These are phyloP conservation scores for Glarea lozoyensis DNA, from an alignment of 495 filamentous ascomycete species.

Conservation along the genomic window DNA sequence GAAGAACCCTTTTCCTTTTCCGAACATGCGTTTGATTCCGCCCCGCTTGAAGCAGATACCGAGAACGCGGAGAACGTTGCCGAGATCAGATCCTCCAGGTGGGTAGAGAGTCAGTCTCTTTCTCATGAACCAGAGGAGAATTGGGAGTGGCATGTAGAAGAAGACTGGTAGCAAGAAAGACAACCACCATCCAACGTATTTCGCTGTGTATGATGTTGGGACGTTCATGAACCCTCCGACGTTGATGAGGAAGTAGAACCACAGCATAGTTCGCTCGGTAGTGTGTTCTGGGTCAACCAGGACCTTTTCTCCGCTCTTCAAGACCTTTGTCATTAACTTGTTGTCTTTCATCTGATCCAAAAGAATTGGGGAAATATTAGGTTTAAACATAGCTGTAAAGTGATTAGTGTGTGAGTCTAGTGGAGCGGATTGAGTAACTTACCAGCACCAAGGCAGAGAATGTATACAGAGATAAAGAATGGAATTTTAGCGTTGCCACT, in stretches of 20 bases:
- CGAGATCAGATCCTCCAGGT: slow-evolving; percentile 42
- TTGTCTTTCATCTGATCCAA: slow-evolving; percentile 45
- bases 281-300: slow-evolving; percentile 52
- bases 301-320: slow-evolving; percentile 50
- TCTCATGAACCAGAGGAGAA: slow-evolving; percentile 34
- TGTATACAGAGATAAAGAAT: slow-evolving; percentile 49
- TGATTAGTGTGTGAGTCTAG: neutral
- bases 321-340: slow-evolving; percentile 31
- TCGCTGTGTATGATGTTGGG: slow-evolving; percentile 51
- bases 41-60: slow-evolving; percentile 43
- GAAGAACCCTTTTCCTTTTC: slow-evolving; percentile 44
- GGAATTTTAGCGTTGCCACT: slow-evolving; percentile 44
- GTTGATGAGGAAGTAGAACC: slow-evolving; percentile 59
- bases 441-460: slow-evolving; percentile 56
- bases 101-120: slow-evolving; percentile 40
- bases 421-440: slow-evolving; percentile 29
- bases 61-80: slow-evolving; percentile 46
- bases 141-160: slow-evolving; percentile 44
- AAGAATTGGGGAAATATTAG: slow-evolving; percentile 52
- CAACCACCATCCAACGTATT: slow-evolving; percentile 67
- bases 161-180: slow-evolving; percentile 60
- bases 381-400: slow-evolving; percentile 46
- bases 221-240: slow-evolving; percentile 38
- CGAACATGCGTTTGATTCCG: slow-evolving; percentile 45
- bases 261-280: slow-evolving; percentile 49